Conservation (phyloP, 2,329 filamentous ascomycete species). For the Rhynchosporium graminicola region DNA sequence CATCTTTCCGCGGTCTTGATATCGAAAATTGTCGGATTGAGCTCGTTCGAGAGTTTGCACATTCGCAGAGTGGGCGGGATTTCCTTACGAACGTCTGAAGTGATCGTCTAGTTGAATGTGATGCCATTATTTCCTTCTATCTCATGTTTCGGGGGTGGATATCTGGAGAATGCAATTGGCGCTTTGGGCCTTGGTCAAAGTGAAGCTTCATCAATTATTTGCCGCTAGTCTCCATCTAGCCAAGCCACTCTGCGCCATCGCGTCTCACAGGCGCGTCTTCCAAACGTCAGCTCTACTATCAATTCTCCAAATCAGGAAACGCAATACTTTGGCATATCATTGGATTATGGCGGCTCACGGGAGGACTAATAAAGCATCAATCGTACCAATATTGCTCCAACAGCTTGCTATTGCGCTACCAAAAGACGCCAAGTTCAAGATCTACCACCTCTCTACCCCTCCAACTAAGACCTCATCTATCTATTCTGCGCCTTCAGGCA, state of each 20-base stretch:
- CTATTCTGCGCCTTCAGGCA: slow-evolving; percentile 74
- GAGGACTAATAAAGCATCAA: slow-evolving; percentile 27
- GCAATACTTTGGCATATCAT: slow-evolving; percentile 30
- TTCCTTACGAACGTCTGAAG: slow-evolving; percentile 42
- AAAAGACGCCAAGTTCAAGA: slow-evolving; percentile 58
- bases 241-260: slow-evolving; percentile 15
- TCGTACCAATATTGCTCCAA: slow-evolving; percentile 35
- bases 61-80: slow-evolving; percentile 34
- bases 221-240: slow-evolving; percentile 26
- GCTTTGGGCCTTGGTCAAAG: background rate
- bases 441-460: slow-evolving; percentile 87
- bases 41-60: slow-evolving; percentile 26
- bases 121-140: slow-evolving; percentile 46
- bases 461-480: slow-evolving; percentile 74
- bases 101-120: slow-evolving; percentile 47
- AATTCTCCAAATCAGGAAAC: slow-evolving; percentile 23
- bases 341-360: slow-evolving; percentile 39
- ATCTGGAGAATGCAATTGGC: slow-evolving; percentile 3
- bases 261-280: slow-evolving; percentile 20
- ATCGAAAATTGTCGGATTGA: slow-evolving; percentile 34
- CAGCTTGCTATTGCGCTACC: slow-evolving; percentile 48
- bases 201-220: slow-evolving; percentile 29
- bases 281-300: slow-evolving; percentile 13
- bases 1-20: slow-evolving; percentile 35
- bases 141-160: slow-evolving; percentile 6